These are phyloP conservation scores for Fusarium udum DNA, from an alignment of 2,329 filamentous ascomycete genomes.

Conservation along the genomic window DNA sequence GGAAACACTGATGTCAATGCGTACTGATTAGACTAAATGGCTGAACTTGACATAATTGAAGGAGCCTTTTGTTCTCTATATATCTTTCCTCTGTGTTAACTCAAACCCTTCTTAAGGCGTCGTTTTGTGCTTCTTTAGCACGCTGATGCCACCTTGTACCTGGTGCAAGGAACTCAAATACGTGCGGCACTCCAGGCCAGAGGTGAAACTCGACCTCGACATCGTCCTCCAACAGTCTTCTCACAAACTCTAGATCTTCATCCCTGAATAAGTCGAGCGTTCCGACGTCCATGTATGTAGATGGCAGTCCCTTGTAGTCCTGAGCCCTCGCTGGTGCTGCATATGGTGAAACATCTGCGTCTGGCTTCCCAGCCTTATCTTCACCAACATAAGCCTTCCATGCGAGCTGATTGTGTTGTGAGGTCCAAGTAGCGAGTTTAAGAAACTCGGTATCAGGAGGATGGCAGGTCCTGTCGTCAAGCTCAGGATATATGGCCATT, in stretches of 20 bases:
- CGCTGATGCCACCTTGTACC: conserved; percentile 27
- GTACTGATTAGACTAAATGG: not conserved
- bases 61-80: not conserved
- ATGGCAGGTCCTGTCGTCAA: conserved; percentile 28
- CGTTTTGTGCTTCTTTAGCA: conserved; percentile 14
- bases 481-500: conserved; percentile 30
- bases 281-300: conserved; percentile 33
- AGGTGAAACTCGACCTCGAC: conserved; percentile 40
- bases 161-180: conserved; percentile 26
- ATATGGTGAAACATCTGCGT: conserved; percentile 26
- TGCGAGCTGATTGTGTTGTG: conserved; percentile 1
- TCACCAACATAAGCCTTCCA: conserved; percentile 38
- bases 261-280: conserved; percentile 34
- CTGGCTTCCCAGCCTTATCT: conserved; percentile 22
- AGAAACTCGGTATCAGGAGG: conserved; percentile 9
- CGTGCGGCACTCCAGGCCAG: conserved; percentile 36
- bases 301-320: conserved; percentile 16
- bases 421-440: conserved; percentile 18
- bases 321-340: conserved; percentile 31
- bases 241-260: conserved; percentile 31
- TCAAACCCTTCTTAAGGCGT: conserved; percentile 25
- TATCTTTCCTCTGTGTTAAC: no score
- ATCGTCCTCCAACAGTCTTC: conserved; percentile 28
- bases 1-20: not conserved
- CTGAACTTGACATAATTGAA: not conserved